Evolutionary conservation across 139 green algal species (phyloP).

Genomic region (Tetraselmis striata): DNA sequence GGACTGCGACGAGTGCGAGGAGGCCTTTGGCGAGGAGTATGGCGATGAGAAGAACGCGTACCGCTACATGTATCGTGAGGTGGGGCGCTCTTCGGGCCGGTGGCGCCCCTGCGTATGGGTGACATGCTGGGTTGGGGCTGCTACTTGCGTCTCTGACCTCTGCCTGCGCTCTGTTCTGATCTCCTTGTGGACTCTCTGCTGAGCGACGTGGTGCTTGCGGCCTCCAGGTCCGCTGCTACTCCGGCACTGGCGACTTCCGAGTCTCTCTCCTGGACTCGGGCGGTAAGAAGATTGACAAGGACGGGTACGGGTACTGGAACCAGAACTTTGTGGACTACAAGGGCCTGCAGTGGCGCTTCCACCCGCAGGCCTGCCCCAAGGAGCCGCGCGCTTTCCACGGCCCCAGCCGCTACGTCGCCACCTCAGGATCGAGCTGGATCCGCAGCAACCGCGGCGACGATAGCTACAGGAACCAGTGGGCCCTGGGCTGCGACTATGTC

Average conservation of each 20-base stretch:
- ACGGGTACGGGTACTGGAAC: neutral
- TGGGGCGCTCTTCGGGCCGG: no score
- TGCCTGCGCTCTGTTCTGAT: no score
- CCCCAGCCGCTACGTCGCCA: neutral
- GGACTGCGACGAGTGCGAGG: neutral
- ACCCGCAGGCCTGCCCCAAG: neutral
- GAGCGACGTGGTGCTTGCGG: no score
- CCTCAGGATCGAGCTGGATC: neutral
- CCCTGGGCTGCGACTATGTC: neutral
- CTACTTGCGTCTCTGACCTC: no score
- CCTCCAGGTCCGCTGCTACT: neutral
- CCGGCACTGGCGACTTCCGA: neutral
- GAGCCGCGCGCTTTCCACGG: neutral
- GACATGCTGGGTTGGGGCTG: no score
- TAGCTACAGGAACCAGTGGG: neutral
- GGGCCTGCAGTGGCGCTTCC: neutral
- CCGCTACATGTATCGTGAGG: neutral
- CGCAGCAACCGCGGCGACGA: neutral
- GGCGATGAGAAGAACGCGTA: neutral
- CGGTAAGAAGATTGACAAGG: neutral
- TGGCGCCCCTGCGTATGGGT: no score
- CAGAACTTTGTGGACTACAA: neutral
- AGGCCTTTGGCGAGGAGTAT: neutral
- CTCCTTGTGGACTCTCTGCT: no score
- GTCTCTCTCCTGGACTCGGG: neutral